phyloP scores from a whole-genome alignment of 768 basidiomycete genomes.

The Hypholoma fasciculare region DNA sequence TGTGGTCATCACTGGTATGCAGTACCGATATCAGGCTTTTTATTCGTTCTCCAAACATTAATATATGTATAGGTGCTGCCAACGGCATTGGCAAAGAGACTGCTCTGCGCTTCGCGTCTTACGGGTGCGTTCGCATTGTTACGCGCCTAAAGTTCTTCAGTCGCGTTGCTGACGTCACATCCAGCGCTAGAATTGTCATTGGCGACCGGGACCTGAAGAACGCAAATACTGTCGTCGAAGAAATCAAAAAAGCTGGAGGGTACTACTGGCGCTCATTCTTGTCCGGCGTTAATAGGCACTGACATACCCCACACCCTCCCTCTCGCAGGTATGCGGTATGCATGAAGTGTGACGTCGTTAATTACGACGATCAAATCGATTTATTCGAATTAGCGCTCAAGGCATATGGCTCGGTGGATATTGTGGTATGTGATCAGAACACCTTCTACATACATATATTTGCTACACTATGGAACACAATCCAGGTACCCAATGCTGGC shows the following conservation, averaged over 20 bases:
- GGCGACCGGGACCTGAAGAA: conserved; percentile 47
- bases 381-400: conserved; percentile 50
- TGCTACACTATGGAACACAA: background rate
- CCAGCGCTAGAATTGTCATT: conserved; percentile 54
- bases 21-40: background rate
- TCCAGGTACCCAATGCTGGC: conserved; percentile 51
- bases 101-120: conserved; percentile 49
- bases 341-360: conserved; percentile 48
- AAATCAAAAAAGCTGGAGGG: conserved; percentile 46
- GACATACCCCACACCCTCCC: background rate
- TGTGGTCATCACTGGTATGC: conserved; percentile 52
- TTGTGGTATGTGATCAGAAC: conserved; percentile 41
- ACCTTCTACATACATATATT: background rate
- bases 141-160: background rate
- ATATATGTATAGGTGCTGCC: conserved; percentile 39
- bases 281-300: background rate
- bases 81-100: conserved; percentile 56
- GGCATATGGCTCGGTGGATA: conserved; percentile 49
- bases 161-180: no score
- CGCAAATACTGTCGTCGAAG: conserved; percentile 37
- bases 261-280: conserved; percentile 21
- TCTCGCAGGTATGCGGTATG: conserved; percentile 38
- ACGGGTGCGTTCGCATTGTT: conserved; percentile 38
- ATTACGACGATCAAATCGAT: conserved; percentile 53
- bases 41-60: background rate